Percentiles rank a stretch among this genome's conserved stretches.
These are phyloP conservation scores for Fusarium torreyae DNA, from an alignment of 2,329 filamentous ascomycete species.

Conservation along the genomic window DNA sequence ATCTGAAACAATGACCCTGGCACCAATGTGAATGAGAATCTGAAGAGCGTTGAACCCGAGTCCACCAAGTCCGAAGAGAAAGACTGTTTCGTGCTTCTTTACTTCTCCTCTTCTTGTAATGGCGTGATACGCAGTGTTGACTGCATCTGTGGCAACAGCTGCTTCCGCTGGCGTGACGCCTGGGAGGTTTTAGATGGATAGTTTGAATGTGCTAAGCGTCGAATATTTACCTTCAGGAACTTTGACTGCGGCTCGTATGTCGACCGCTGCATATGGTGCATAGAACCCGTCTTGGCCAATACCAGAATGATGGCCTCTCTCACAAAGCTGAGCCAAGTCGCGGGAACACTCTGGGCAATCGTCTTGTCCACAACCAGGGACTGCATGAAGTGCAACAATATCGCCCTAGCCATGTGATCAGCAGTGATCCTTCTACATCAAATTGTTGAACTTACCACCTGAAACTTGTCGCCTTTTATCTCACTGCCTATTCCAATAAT, in stretches of 20 bases:
- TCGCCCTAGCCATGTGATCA: constrained; percentile 22
- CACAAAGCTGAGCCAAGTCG: constrained; percentile 57
- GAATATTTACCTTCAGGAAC: constrained; percentile 25
- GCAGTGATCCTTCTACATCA: no score
- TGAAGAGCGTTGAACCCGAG: constrained; percentile 42
- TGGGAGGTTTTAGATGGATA: neutral
- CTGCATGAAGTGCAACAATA: constrained; percentile 43
- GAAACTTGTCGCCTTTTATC: neutral
- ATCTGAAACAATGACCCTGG: constrained; percentile 38
- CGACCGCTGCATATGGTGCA: constrained; percentile 56
- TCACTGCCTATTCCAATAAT: constrained; percentile 28
- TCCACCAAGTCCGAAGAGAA: constrained; percentile 39
- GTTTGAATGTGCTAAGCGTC: neutral
- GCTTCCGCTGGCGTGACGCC: constrained; percentile 39
- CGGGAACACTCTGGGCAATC: constrained; percentile 56
- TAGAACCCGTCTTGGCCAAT: constrained; percentile 62
- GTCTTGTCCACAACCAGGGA: constrained; percentile 28
- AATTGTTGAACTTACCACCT: constrained; percentile 18
- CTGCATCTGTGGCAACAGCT: constrained; percentile 42
- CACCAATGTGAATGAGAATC: constrained; percentile 33
- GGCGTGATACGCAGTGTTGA: constrained; percentile 42
- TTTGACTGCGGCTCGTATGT: constrained; percentile 39
- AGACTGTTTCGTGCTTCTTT: constrained; percentile 20
- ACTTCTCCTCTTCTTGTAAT: constrained; percentile 39
- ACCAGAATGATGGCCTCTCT: constrained; percentile 57